Evolutionary conservation across 1,284 basidiomycete genomes (phyloP).

Genomic region (Malassezia slooffiae): DNA sequence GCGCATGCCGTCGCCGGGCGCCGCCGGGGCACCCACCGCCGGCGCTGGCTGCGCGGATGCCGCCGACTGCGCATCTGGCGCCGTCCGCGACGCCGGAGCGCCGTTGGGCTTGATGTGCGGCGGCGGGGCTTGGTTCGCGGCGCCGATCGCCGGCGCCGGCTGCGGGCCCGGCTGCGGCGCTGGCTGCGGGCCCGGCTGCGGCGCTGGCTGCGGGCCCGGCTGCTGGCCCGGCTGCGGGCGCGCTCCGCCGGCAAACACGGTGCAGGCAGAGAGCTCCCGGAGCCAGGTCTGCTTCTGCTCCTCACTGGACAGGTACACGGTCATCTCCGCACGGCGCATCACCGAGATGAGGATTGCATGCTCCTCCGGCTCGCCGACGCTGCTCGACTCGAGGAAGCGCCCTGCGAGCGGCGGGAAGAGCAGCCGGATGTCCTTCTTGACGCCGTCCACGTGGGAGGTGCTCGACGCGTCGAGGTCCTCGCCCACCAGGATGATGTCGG

Average conservation of each 20-base stretch:
- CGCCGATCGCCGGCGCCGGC: not conserved
- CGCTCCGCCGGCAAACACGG: slow-evolving; percentile 70
- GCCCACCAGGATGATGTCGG: slow-evolving; percentile 76
- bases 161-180: not conserved
- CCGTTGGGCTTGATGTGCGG: no score
- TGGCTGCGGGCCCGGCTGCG: not conserved
- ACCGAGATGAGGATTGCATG: slow-evolving; percentile 66
- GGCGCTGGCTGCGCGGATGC: not conserved
- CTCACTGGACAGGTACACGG: slow-evolving; percentile 54
- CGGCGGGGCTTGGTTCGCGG: not conserved
- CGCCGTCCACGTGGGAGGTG: slow-evolving; percentile 19
- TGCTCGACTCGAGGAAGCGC: slow-evolving; percentile 56
- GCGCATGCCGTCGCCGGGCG: not conserved
- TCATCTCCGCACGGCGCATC: slow-evolving; percentile 76
- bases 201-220: not conserved
- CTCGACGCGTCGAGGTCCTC: slow-evolving; percentile 26
- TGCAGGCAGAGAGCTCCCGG: slow-evolving; percentile 69
- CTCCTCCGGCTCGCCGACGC: slow-evolving; percentile 50
- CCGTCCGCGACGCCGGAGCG: no score
- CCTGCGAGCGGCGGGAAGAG: slow-evolving; percentile 90
- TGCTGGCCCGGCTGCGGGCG: slow-evolving; percentile 12
- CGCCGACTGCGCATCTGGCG: not conserved
- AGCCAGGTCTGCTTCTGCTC: slow-evolving; percentile 60
- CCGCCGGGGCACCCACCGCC: not conserved
- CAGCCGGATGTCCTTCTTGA: slow-evolving; percentile 67